phyloP scores from a whole-genome alignment of 2,329 filamentous ascomycete genomes.

The Kalaharituber pfeilii region DNA sequence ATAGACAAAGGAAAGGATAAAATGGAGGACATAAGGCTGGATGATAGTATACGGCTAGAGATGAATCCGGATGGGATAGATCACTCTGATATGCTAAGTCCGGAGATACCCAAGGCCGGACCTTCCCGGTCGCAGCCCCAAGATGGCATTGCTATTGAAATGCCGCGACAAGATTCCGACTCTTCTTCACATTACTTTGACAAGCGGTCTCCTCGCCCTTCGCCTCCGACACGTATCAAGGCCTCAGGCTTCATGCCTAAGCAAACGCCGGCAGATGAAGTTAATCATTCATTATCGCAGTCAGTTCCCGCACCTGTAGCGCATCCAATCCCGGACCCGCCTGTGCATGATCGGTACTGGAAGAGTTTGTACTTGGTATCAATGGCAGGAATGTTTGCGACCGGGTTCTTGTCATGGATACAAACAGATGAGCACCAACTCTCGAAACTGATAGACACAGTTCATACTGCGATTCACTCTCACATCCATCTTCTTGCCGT shows the following conservation, averaged over 20 bases:
- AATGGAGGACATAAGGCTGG: constrained; percentile 76
- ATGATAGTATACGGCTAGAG: constrained; percentile 38
- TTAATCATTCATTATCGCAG: constrained; percentile 27
- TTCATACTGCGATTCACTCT: constrained; percentile 72
- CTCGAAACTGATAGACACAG: constrained; percentile 62
- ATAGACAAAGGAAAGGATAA: constrained; percentile 43
- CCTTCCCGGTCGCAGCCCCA: constrained; percentile 31
- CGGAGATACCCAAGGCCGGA: background rate
- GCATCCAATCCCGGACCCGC: constrained; percentile 38
- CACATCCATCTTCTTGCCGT: constrained; percentile 81
- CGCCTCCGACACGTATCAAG: constrained; percentile 7
- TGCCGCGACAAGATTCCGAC: constrained; percentile 34
- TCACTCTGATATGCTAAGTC: constrained; percentile 15
- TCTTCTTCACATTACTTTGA: constrained; percentile 46
- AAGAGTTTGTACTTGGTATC: constrained; percentile 76
- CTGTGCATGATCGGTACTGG: constrained; percentile 79
- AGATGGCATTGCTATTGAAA: constrained; percentile 29
- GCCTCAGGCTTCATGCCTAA: constrained; percentile 24
- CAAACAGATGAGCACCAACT: constrained; percentile 55
- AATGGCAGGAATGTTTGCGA: constrained; percentile 67
- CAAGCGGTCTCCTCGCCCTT: constrained; percentile 9
- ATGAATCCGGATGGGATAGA: constrained; percentile 16
- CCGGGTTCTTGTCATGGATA: constrained; percentile 75
- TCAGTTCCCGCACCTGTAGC: constrained; percentile 21
- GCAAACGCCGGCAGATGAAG: constrained; percentile 32